Percentiles rank a stretch among this genome's conserved stretches.
Conservation (phyloP, 306 rosid species). For the Rosa lucieae region DNA sequence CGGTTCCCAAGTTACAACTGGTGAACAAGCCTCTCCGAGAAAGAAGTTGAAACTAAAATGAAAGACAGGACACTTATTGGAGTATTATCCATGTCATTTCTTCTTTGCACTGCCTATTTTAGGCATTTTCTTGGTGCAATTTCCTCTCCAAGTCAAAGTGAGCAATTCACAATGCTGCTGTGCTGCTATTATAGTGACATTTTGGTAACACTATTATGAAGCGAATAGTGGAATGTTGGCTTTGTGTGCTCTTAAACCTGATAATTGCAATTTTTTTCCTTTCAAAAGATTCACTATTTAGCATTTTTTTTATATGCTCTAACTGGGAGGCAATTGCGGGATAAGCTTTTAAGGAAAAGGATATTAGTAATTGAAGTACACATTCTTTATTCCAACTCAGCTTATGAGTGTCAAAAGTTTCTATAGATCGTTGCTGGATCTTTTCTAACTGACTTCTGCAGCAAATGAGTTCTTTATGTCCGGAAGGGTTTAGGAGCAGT, state of each 20-base stretch:
- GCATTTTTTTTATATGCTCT: neutral
- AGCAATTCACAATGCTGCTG: neutral
- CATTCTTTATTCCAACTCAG: neutral
- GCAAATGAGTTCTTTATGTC: too few relatives aligned
- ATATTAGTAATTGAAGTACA: too few relatives aligned
- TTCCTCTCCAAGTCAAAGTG: neutral
- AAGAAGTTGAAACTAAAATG: slow-evolving; percentile 46
- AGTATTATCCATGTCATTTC: neutral
- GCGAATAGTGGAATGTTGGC: neutral
- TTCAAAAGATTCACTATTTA: neutral
- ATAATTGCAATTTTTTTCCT: neutral
- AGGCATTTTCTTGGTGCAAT: neutral
- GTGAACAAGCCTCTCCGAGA: slow-evolving; percentile 31
- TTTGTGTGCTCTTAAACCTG: neutral
- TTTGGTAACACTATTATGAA: neutral
- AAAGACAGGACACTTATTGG: neutral
- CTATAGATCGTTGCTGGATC: neutral
- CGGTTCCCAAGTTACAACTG: slow-evolving; percentile 24
- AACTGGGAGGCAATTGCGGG: neutral
- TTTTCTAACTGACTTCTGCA: neutral
- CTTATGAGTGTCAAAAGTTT: neutral
- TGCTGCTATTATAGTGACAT: neutral
- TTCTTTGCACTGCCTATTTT: neutral
- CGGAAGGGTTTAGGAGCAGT: neutral
- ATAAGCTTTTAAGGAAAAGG: neutral